Evolutionary conservation across 1,284 basidiomycete genomes (phyloP).

Genomic region (Microbotryum violaceum): DNA sequence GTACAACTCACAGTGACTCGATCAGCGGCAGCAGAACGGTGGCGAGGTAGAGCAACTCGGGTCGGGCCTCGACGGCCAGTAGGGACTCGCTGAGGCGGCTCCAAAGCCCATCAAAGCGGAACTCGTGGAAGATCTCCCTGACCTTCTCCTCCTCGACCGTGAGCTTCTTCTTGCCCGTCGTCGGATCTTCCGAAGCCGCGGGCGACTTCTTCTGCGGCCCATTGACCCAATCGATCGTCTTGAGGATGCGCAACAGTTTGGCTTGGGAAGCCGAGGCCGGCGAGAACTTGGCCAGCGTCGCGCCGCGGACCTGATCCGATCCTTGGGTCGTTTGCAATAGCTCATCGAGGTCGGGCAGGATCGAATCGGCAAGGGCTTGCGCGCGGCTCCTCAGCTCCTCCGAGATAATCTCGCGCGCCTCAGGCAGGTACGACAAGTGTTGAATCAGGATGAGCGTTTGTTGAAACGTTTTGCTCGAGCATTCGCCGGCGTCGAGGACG

Average conservation of each 20-base stretch:
- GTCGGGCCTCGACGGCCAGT: conserved; percentile 66
- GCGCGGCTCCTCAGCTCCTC: conserved; percentile 75
- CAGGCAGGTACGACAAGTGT: conserved; percentile 75
- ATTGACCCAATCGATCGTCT: conserved; percentile 64
- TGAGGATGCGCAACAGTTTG: conserved; percentile 81
- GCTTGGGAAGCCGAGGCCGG: conserved; percentile 86
- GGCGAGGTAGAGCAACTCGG: conserved; percentile 75
- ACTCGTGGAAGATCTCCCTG: conserved; percentile 73
- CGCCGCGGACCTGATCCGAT: conserved; percentile 56
- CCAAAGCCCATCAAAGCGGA: conserved; percentile 82
- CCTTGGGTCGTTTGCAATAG: conserved; percentile 56
- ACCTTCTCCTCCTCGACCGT: conserved; percentile 63
- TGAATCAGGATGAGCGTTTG: conserved; percentile 82
- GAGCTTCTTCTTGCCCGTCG: conserved; percentile 32
- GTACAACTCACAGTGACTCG: conserved; percentile 74
- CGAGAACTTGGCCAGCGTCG: conserved; percentile 70
- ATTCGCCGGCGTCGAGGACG: conserved; percentile 86
- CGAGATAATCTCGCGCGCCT: conserved; percentile 76
- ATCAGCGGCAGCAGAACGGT: conserved; percentile 85
- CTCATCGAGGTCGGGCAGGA: conserved; percentile 67
- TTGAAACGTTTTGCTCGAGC: conserved; percentile 87
- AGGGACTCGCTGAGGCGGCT: conserved; percentile 75
- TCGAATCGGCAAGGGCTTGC: conserved; percentile 68
- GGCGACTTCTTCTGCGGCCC: conserved; percentile 4
- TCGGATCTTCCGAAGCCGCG: conserved; percentile 3